Base-by-base conservation (phyloP, 2,329 filamentous ascomycete genomes). In the Colletotrichum sp. region DNA sequence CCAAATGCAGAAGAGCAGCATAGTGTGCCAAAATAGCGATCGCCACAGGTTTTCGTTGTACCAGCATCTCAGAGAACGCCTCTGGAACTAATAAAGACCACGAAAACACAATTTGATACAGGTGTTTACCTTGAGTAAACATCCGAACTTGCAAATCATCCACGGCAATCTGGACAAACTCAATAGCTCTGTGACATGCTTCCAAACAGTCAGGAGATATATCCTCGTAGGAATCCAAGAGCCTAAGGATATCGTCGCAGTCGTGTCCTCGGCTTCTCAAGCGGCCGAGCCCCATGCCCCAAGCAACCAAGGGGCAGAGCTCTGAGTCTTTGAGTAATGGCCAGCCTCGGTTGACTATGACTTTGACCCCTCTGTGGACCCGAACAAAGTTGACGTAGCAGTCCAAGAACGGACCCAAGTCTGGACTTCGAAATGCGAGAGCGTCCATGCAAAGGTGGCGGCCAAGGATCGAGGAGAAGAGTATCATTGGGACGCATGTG, bases 361-460 rank as follows among this genome's bases (percentile, higher is more conserved):
- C 66, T 15, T 72, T 66, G 25, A 81, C 72, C 36, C 80, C 81
- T 13, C 77, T 71, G 55, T 80, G 81, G 27, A 82, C 69, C n/a
- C 77, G 75, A 4, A 82, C 66, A 55, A 81, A 85, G 27, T 80
- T 80, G 8, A 82, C 72, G 63, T 82, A 85, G 27, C 81, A 75
- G 11, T 71, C 76, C 2, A 85, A 27, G 63, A 85, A 84, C 2
- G 65, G 69, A 8, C 79, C 78, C 0, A 84, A 71, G 5, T 78
- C 76, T 6, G 76, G 27, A n/a, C 78, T 72, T 2, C 81, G 80
- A 44, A 78, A 78, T 4, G 78, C 77, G 12, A 86, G 77, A 3
- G 82, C 82, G 59, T 85, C 84, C 13, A 82, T 81, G 16, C 85
- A 80, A 29, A 84, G 66, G 59, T 86, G 84, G 44, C 82, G 81